phyloP scores from a whole-genome alignment of 2,329 filamentous ascomycete species.

The Corynespora cassiicola region DNA sequence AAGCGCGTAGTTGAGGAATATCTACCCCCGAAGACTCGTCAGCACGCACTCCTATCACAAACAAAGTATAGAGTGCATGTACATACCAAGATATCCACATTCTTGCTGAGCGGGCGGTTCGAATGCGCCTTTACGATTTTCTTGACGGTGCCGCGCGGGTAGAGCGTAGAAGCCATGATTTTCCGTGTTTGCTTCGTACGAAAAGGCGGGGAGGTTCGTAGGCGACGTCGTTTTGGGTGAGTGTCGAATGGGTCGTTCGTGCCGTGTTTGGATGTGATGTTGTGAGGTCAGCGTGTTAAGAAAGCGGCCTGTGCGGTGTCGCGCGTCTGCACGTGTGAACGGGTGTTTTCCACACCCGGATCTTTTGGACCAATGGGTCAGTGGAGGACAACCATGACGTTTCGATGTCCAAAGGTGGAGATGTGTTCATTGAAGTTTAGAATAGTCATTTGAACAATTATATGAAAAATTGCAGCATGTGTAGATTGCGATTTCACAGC shows the following conservation, averaged over 20 bases:
- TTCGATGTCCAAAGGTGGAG: no score
- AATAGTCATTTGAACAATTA: no score
- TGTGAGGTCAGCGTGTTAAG: conserved; percentile 15
- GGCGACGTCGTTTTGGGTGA: conserved; percentile 1
- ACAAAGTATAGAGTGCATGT: conserved; percentile 2
- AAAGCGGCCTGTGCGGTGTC: conserved; percentile 17
- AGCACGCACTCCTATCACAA: conserved; percentile 2
- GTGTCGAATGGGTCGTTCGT: conserved; percentile 8
- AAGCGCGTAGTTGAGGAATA: conserved; percentile 83
- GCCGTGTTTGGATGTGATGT: conserved; percentile 4
- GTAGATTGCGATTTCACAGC: no score
- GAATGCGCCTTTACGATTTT: conserved; percentile 91
- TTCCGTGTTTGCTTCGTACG: not conserved
- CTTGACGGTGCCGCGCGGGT: conserved; percentile 83
- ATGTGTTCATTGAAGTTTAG: no score
- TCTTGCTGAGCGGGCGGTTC: conserved; percentile 79
- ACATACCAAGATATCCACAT: conserved; percentile 81
- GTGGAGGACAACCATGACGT: no score
- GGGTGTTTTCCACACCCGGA: conserved; percentile 8
- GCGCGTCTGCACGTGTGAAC: conserved; percentile 29
- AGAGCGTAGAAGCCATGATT: conserved; percentile 74
- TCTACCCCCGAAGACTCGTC: conserved; percentile 61
- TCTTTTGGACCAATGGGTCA: conserved; percentile 1
- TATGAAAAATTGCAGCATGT: no score
- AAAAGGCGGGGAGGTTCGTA: not conserved